phyloP scores from a whole-genome alignment of 305 asterid genomes.

The Fraxinus angustifolia region DNA sequence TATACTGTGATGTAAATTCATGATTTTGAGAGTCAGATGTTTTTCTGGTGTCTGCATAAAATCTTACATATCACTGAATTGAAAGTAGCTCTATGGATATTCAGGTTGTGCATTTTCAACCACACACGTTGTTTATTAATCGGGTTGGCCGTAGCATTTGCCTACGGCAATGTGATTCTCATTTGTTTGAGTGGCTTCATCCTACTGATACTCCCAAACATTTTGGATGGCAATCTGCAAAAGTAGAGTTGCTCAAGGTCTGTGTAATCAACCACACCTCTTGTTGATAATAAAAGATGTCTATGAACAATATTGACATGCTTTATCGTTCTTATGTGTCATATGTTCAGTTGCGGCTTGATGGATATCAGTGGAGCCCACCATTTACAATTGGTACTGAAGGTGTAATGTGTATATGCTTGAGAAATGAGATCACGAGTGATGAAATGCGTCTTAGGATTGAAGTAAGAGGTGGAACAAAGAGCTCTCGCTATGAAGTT shows the following conservation, averaged over 20 bases:
- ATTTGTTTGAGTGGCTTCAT: conserved; percentile 69
- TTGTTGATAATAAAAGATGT: conserved; percentile 3
- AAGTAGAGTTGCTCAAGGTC: conserved; percentile 82
- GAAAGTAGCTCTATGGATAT: conserved; percentile 20
- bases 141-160: conserved; percentile 79
- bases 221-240: conserved; percentile 75
- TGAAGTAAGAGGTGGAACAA: conserved; percentile 89
- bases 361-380: conserved; percentile 86
- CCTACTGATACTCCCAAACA: conserved; percentile 82
- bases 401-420: conserved; percentile 72
- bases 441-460: conserved; percentile 50
- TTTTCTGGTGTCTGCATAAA: not conserved
- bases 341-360: conserved; percentile 63
- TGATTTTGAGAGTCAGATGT: not conserved
- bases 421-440: conserved; percentile 58
- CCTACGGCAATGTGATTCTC: conserved; percentile 73
- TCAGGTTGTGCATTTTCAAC: conserved; percentile 97
- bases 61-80: conserved; percentile 11
- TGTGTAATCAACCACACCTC: conserved; percentile 31
- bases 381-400: conserved; percentile 75
- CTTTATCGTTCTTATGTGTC: conserved; percentile 24
- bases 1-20: not conserved
- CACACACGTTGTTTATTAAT: conserved; percentile 76
- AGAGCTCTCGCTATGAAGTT: conserved; percentile 73
- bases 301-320: conserved; percentile 25